Evolutionary conservation across 768 basidiomycete species (phyloP), one percentile per base, ranked within the genome.

Genomic region (Coprinellus micaceus): DNA sequence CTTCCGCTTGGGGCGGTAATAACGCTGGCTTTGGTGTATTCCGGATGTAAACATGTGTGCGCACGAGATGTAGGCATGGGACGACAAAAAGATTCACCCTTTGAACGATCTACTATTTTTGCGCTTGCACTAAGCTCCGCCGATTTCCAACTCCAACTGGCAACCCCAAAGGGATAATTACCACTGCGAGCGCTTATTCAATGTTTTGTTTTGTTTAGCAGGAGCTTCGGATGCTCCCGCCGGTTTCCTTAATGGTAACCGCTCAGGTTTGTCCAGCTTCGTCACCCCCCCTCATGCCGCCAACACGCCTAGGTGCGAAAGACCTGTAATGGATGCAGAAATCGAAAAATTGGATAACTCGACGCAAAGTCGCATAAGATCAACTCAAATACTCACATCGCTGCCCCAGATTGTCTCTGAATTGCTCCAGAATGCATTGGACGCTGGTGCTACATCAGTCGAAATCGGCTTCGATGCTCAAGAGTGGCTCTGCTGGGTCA

Each of bases 41-140:
- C 73, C 84, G 93, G 60, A 95, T 95, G 93, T 95, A 57, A 51
- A n/a, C n/a, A n/a, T n/a, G n/a, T n/a, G n/a, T n/a, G n/a, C n/a
- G n/a, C n/a, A n/a, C n/a, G n/a, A n/a, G n/a, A n/a, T n/a, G n/a
- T n/a, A n/a, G n/a, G n/a, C n/a, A n/a, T n/a, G n/a, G n/a, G n/a
- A n/a, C n/a, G n/a, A n/a, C n/a, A n/a, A n/a, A n/a, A n/a, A n/a
- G n/a, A n/a, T n/a, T n/a, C n/a, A n/a, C n/a, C n/a, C n/a, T n/a
- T n/a, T n/a, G n/a, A n/a, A n/a, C n/a, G n/a, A n/a, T n/a, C n/a
- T n/a, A n/a, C n/a, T n/a, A n/a, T n/a, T n/a, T n/a, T n/a, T n/a
- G n/a, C n/a, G n/a, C n/a, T n/a, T n/a, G n/a, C n/a, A n/a, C n/a
- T n/a, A n/a, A n/a, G n/a, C n/a, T n/a, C n/a, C n/a, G n/a, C n/a